Conservation (phyloP, 257 asterid genomes). For the Fraxinus anomala region DNA sequence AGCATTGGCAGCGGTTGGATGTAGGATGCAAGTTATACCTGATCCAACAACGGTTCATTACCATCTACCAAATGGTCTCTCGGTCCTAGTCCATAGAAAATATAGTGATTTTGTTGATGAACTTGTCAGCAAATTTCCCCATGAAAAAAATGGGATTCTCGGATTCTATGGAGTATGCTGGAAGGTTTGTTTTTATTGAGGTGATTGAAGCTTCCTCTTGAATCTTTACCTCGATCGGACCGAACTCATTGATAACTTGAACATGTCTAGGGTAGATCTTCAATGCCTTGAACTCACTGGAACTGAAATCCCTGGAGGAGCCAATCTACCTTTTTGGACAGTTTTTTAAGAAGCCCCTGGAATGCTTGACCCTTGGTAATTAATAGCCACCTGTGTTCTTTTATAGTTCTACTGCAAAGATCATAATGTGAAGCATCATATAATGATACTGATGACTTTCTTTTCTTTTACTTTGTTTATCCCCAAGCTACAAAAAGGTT, state of each 20-base stretch:
- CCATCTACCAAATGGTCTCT: slow-evolving; percentile 81
- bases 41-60: slow-evolving; percentile 96
- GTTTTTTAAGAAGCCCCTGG: slow-evolving; percentile 86
- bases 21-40: slow-evolving; percentile 84
- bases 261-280: slow-evolving; percentile 60
- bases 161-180: slow-evolving; percentile 85
- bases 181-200: slow-evolving; percentile 83
- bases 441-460: neutral
- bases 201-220: slow-evolving; percentile 43
- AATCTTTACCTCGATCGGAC: slow-evolving; percentile 22
- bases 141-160: slow-evolving; percentile 84
- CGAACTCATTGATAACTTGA: slow-evolving; percentile 38
- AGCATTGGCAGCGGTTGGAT: slow-evolving; percentile 94
- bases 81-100: slow-evolving; percentile 85
- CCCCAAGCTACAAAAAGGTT: neutral
- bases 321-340: slow-evolving; percentile 90
- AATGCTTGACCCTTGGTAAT: slow-evolving; percentile 93
- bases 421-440: neutral
- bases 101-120: slow-evolving; percentile 69
- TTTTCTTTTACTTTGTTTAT: neutral
- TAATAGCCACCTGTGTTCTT: slow-evolving; percentile 12
- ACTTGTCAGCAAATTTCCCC: slow-evolving; percentile 81
- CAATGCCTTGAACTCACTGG: slow-evolving; percentile 91
- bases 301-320: slow-evolving; percentile 93
- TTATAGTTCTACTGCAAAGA: neutral